phyloP scores from a whole-genome alignment of 1,139 yeast species.

The Blastobotrys aristatus region DNA sequence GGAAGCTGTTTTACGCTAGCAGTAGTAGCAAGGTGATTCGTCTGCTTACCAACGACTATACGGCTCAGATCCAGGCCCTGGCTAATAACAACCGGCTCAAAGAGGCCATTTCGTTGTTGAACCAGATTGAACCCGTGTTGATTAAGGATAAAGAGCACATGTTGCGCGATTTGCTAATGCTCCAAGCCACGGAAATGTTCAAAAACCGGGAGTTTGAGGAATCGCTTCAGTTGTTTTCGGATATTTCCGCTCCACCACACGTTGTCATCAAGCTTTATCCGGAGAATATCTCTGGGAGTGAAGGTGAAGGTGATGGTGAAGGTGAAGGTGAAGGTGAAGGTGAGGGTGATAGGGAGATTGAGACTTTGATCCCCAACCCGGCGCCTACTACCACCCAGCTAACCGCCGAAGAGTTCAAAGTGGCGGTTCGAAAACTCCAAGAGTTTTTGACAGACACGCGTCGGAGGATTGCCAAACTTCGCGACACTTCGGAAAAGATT shows the following conservation, averaged over 20 bases:
- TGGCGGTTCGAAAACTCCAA: conserved; percentile 48
- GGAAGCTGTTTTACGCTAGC: conserved; percentile 26
- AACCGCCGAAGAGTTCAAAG: conserved; percentile 26
- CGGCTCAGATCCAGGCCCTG: conserved; percentile 33
- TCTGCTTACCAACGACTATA: conserved; percentile 25
- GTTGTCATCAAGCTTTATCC: conserved; percentile 47
- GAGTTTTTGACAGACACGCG: conserved; percentile 52
- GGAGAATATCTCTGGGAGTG: conserved; percentile 27
- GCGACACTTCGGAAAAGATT: conserved; percentile 22
- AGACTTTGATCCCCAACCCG: conserved; percentile 7
- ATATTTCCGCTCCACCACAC: conserved; percentile 55
- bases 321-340: neutral
- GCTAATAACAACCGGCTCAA: conserved; percentile 23
- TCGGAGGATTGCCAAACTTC: conserved; percentile 38
- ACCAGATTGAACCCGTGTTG: conserved; percentile 34
- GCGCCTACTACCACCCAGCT: conserved; percentile 12
- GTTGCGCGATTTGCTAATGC: conserved; percentile 44
- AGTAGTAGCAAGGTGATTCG: conserved; percentile 27
- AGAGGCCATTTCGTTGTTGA: conserved; percentile 43
- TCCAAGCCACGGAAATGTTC: conserved; percentile 39
- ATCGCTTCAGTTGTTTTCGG: conserved; percentile 46
- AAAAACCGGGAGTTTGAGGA: conserved; percentile 31
- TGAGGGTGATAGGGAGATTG: too few relatives aligned
- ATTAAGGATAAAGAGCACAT: conserved; percentile 34
- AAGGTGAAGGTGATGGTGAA: neutral